Conservation (phyloP, 495 filamentous ascomycete genomes). For the Lasiosphaeris hirsuta region DNA sequence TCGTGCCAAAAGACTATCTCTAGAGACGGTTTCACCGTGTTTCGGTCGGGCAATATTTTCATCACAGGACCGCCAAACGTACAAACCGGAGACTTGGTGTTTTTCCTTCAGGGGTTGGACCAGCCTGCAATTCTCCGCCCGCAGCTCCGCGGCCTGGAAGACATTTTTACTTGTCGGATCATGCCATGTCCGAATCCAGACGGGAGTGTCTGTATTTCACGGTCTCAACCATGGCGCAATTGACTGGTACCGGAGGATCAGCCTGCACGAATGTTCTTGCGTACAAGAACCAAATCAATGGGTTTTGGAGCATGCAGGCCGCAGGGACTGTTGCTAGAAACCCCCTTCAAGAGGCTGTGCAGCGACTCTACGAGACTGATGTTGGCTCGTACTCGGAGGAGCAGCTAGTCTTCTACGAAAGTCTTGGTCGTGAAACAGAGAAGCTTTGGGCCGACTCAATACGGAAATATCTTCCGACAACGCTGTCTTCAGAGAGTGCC, state of each 20-base stretch:
- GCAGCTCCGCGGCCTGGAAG: background rate
- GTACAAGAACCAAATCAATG: too few species aligned
- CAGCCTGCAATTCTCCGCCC: conserved; percentile 13
- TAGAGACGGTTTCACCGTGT: background rate
- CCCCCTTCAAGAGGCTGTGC: too few species aligned
- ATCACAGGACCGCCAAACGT: conserved; percentile 7
- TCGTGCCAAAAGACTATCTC: background rate
- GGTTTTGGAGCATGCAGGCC: too few species aligned
- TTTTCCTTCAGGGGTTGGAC: conserved; percentile 15
- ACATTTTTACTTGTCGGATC: conserved; percentile 17
- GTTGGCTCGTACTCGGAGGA: background rate
- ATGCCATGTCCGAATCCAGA: conserved; percentile 10
- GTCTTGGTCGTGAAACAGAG: conserved; percentile 5
- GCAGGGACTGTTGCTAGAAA: too few species aligned
- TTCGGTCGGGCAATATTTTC: conserved; percentile 1
- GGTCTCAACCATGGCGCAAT: background rate
- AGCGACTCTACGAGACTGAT: too few species aligned
- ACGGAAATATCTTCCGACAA: too few species aligned
- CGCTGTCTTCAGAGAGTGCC: too few species aligned
- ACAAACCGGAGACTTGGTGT: conserved; percentile 2
- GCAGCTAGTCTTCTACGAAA: background rate
- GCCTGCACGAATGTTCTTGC: too few species aligned
- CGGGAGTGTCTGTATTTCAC: background rate
- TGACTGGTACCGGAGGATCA: background rate
- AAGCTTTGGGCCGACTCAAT: background rate